These are phyloP conservation scores for Ceratocystiopsis sp. DNA, from an alignment of 2,329 filamentous ascomycete genomes.

Conservation along the genomic window DNA sequence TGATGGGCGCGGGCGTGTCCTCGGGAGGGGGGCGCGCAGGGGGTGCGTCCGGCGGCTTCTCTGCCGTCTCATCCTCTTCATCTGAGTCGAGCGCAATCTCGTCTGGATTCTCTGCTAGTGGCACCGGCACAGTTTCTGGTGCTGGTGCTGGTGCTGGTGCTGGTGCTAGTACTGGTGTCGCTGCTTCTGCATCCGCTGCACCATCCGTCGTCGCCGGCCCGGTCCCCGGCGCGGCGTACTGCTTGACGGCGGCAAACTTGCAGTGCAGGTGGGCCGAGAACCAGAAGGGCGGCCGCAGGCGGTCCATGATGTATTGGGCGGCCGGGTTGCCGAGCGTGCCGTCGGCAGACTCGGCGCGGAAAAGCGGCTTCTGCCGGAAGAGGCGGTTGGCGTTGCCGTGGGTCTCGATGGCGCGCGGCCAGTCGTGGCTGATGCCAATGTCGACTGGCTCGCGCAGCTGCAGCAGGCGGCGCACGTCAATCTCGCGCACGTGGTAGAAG, in stretches of 20 bases:
- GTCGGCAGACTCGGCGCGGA: conserved; percentile 56
- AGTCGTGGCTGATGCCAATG: conserved; percentile 85
- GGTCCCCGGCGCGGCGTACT: conserved; percentile 19
- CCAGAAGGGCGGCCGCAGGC: conserved; percentile 71
- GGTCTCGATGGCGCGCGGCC: conserved; percentile 72
- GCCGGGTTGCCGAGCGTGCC: conserved; percentile 67
- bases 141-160: conserved; percentile 1
- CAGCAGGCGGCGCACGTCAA: conserved; percentile 80
- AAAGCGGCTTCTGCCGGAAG: conserved; percentile 57
- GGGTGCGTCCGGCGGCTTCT: no score
- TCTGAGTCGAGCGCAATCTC: background rate
- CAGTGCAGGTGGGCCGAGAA: conserved; percentile 88
- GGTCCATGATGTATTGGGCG: conserved; percentile 63
- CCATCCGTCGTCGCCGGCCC: conserved; percentile 13
- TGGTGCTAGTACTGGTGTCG: no score
- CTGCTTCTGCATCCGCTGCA: conserved; percentile 9
- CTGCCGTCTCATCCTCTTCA: background rate
- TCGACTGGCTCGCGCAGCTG: conserved; percentile 78
- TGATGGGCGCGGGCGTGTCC: background rate
- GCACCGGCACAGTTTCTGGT: background rate
- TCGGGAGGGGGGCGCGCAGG: conserved; percentile 2
- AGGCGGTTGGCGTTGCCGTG: conserved; percentile 53
- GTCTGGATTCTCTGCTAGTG: background rate
- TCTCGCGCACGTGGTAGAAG: conserved; percentile 78
- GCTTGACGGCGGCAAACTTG: conserved; percentile 59